Conservation (phyloP, 257 asterid species). For the Rhazya stricta region DNA sequence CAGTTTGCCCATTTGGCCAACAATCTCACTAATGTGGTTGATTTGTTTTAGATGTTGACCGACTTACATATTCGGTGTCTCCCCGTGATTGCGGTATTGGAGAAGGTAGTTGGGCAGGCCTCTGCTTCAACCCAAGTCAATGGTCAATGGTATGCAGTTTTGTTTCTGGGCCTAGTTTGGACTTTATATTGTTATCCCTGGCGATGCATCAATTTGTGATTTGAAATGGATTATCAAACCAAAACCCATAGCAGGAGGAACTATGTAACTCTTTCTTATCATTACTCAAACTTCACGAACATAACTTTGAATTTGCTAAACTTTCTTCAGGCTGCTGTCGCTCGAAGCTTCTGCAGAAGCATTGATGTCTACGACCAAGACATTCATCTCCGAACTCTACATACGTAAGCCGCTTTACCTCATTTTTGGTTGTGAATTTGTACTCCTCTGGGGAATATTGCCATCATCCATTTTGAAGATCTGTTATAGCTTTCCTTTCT, state of each 20-base stretch:
- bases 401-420: conserved; percentile 53
- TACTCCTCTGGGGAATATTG: background rate
- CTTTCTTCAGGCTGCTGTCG: conserved; percentile 68
- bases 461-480: background rate
- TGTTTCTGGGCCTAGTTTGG: conserved; percentile 7
- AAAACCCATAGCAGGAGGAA: background rate
- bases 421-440: background rate
- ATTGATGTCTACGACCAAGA: conserved; percentile 89
- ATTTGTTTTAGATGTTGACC: conserved; percentile 48
- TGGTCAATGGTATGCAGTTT: conserved; percentile 57
- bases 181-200: background rate
- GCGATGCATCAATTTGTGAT: background rate
- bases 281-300: background rate
- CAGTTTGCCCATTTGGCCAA: conserved; percentile 1
- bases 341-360: conserved; percentile 75
- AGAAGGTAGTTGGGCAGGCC: conserved; percentile 95
- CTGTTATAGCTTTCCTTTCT: background rate
- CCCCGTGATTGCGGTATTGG: conserved; percentile 81
- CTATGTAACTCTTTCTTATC: background rate
- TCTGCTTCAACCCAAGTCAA: conserved; percentile 77
- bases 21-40: conserved; percentile 3
- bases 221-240: background rate
- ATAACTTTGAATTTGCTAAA: conserved; percentile 1
- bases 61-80: conserved; percentile 62
- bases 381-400: conserved; percentile 80